Conservation (phyloP, 805 yeast species). For the Candida parachauliodes region DNA sequence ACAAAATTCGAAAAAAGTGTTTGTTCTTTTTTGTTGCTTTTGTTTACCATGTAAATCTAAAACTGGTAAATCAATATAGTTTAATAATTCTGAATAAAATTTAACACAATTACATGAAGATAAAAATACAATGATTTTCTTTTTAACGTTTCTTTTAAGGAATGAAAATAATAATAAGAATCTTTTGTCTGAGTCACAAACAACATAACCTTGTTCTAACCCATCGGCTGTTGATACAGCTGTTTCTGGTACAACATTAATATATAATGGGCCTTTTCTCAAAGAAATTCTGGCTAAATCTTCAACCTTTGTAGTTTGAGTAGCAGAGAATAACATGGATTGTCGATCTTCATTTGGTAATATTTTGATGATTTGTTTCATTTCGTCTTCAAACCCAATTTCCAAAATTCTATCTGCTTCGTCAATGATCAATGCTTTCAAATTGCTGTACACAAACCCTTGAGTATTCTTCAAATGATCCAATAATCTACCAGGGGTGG, state of each 20-base stretch:
- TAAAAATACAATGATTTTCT: conserved; percentile 89
- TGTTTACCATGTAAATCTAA: conserved; percentile 96
- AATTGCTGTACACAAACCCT: conserved; percentile 90
- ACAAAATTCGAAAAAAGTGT: conserved; percentile 96
- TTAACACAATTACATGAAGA: conserved; percentile 97
- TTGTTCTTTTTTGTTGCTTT: conserved; percentile 97
- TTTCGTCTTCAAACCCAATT: conserved; percentile 98
- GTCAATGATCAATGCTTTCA: conserved; percentile 91
- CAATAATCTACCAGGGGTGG: conserved; percentile 95
- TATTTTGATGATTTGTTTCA: conserved; percentile 93
- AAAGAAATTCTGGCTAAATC: conserved; percentile 95
- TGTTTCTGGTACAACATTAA: conserved; percentile 83
- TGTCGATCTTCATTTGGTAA: conserved; percentile 92
- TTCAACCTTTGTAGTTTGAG: conserved; percentile 98
- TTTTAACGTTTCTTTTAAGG: conserved; percentile 86
- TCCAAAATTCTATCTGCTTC: conserved; percentile 98
- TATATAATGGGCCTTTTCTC: conserved; percentile 89
- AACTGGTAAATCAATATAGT: conserved; percentile 95
- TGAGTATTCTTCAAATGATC: conserved; percentile 95
- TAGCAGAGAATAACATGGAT: conserved; percentile 97
- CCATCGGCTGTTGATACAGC: conserved; percentile 93
- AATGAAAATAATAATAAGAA: conserved; percentile 87
- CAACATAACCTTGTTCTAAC: conserved; percentile 97
- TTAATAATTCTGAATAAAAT: conserved; percentile 89
- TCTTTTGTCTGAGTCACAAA: conserved; percentile 93